Evolutionary conservation across 208 protist genomes (phyloP).

Genomic region (Crithidia sp.): DNA sequence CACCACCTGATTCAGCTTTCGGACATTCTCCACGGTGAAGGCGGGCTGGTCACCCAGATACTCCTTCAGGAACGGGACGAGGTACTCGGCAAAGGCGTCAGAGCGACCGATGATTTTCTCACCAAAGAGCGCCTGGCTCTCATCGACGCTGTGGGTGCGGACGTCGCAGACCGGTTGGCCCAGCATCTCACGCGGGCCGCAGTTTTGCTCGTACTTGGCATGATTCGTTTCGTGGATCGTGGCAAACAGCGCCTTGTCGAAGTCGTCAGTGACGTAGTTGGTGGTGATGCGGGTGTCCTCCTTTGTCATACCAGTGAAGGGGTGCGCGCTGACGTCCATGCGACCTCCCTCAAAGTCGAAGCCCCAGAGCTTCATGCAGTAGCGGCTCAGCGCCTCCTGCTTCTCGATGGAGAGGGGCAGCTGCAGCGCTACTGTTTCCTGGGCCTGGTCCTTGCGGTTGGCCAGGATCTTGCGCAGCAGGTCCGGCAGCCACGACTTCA

Average conservation of each 20-base stretch:
- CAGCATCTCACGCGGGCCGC: constrained; percentile 47
- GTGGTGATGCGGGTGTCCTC: constrained; percentile 85
- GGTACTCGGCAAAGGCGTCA: constrained; percentile 52
- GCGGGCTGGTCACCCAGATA: constrained; percentile 57
- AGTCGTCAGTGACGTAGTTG: constrained; percentile 57
- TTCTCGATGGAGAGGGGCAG: constrained; percentile 36
- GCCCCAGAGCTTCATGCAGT: constrained; percentile 56
- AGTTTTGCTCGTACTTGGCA: constrained; percentile 32
- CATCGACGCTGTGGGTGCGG: constrained; percentile 77
- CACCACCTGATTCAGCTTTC: constrained; percentile 45
- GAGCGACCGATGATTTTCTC: constrained; percentile 70
- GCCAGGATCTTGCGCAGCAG: constrained; percentile 58
- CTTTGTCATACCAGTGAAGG: constrained; percentile 71
- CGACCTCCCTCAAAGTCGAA: constrained; percentile 81
- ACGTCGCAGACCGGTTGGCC: constrained; percentile 61
- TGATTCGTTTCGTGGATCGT: constrained; percentile 57
- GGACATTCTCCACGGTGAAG: constrained; percentile 68
- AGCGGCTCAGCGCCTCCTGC: constrained; percentile 45
- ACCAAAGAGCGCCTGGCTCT: constrained; percentile 86
- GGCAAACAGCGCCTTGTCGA: constrained; percentile 21
- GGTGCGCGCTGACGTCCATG: constrained; percentile 74
- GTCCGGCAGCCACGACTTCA: constrained; percentile 68
- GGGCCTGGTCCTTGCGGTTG: constrained; percentile 31
- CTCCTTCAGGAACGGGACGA: constrained; percentile 43
- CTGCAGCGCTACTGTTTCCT: constrained; percentile 9